Evolutionary conservation across 1,284 basidiomycete genomes (phyloP).

Genomic region (Apiotrichum gamsii): DNA sequence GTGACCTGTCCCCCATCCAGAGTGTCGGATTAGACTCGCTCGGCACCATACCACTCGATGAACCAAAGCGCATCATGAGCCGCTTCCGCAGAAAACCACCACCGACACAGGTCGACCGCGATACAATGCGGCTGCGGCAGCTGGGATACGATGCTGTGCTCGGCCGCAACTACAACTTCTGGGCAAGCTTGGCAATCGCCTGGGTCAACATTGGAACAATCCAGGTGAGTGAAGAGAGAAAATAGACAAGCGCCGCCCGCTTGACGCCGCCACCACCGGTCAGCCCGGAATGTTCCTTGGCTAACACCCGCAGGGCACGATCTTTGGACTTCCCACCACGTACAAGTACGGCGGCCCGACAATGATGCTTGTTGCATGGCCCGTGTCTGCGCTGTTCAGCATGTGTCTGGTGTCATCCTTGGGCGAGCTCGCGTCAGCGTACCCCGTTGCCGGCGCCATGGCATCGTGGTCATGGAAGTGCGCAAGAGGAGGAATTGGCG

Average conservation of each 20-base stretch:
- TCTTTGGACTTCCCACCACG: constrained; percentile 40
- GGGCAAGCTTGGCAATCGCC: constrained; percentile 42
- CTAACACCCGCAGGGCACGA: constrained; percentile 45
- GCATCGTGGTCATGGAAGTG: constrained; percentile 46
- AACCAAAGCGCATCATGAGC: background rate
- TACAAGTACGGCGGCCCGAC: constrained; percentile 44
- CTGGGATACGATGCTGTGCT: constrained; percentile 45
- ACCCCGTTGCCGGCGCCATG: constrained; percentile 47
- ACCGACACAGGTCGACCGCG: constrained; percentile 30
- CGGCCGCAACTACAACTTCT: constrained; percentile 45
- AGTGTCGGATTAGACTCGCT: background rate
- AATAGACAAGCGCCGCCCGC: too few species aligned
- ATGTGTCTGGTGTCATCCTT: constrained; percentile 37
- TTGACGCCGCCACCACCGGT: too few species aligned
- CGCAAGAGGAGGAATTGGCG: constrained; percentile 40
- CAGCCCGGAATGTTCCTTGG: too few species aligned
- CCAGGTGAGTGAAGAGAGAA: constrained; percentile 29
- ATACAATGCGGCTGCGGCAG: constrained; percentile 38
- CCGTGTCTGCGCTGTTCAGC: constrained; percentile 35
- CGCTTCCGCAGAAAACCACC: constrained; percentile 1
- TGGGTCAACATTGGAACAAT: constrained; percentile 42
- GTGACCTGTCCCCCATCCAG: constrained; percentile 1
- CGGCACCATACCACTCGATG: background rate
- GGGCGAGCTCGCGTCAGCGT: constrained; percentile 43
- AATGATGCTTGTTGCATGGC: constrained; percentile 46